Evolutionary conservation across 441 rosid species (phyloP).

Genomic region (Croton laevigatus): DNA sequence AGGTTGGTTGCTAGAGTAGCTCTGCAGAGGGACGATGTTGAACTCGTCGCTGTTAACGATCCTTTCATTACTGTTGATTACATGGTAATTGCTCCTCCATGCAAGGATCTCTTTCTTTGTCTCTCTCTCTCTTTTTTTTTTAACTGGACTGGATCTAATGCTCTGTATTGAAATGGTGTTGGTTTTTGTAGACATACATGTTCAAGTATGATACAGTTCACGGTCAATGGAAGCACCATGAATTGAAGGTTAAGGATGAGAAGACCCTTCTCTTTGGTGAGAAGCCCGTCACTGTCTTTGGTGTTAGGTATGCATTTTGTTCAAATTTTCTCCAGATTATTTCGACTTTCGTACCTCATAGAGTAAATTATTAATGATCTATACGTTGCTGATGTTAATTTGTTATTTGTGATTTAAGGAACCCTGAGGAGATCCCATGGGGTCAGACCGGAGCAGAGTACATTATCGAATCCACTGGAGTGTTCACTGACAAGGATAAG

Average conservation of each 20-base stretch:
- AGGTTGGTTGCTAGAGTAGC: slow-evolving; percentile 53
- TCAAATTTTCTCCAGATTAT: background rate
- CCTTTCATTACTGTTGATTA: slow-evolving; percentile 52
- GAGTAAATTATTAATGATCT: background rate
- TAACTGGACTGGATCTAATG: background rate
- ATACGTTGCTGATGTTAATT: background rate
- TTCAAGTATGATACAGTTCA: slow-evolving; percentile 63
- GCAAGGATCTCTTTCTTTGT: background rate
- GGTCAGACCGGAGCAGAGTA: slow-evolving; percentile 61
- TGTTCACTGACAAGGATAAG: slow-evolving; percentile 77
- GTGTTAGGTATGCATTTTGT: slow-evolving; percentile 37
- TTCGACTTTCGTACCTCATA: background rate
- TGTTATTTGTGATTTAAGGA: slow-evolving; percentile 29
- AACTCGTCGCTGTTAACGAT: slow-evolving; percentile 60
- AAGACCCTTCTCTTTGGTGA: slow-evolving; percentile 65
- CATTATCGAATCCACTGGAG: slow-evolving; percentile 71
- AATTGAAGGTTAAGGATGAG: slow-evolving; percentile 48
- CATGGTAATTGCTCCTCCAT: slow-evolving; percentile 28
- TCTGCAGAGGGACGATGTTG: slow-evolving; percentile 53
- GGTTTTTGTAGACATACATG: slow-evolving; percentile 49
- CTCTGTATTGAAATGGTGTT: background rate
- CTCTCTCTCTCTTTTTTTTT: background rate
- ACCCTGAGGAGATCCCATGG: slow-evolving; percentile 85
- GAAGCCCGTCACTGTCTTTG: slow-evolving; percentile 49
- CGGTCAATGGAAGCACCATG: slow-evolving; percentile 59